Base-by-base conservation (phyloP, 768 basidiomycete genomes). In the Auricularia auricula-judae region DNA sequence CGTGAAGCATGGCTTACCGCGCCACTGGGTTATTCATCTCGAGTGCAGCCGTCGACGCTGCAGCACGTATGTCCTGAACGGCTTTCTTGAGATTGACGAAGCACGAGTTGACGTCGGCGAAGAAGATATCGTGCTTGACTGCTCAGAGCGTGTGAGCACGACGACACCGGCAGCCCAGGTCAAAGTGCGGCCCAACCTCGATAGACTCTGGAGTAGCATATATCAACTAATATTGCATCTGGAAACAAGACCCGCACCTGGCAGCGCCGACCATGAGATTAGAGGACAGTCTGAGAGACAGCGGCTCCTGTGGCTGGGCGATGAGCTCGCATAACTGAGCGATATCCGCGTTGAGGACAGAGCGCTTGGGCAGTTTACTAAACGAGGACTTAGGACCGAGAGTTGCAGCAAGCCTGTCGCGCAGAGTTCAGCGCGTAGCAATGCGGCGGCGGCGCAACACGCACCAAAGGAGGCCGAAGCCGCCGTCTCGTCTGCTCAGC, bases 261-360 rank as follows among this genome's bases (percentile, higher is more conserved):
- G 88, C 90, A 42, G 88, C 93, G 3, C 93, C 93, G 66, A 95
- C 87, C 81, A 96, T 86, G 53, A 96, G 76, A 71, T 92, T 93
- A 65, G 91, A 92, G 10, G 93, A 93, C 63, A 95, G 77, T 67
- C 93, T 81, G 64, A 96, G 76, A 2, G 93, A 93, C 39, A 96
- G 80, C 44, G 93, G 93, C 68, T 95, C 93, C 29, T 80, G 74
- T n/a, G 93, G 93, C 69, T 88, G 81, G 34, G 85, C 82, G 62
- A 96, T 93, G 44, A 93, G 80, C 43, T 80, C 82, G 72, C 93
- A 96, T 70, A 95, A 75, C 73, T 89, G 83, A 39, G 84, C 74
- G 58, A 96, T 92, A 73, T 96, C 87, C 42, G 92, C 91, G 3
- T 84, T 86, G 69, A 91, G 77, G n/a, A 95, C 87, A 63, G 90